These are phyloP conservation scores for Amphichorda felina DNA, from an alignment of 2,329 filamentous ascomycete species.

Conservation along the genomic window DNA sequence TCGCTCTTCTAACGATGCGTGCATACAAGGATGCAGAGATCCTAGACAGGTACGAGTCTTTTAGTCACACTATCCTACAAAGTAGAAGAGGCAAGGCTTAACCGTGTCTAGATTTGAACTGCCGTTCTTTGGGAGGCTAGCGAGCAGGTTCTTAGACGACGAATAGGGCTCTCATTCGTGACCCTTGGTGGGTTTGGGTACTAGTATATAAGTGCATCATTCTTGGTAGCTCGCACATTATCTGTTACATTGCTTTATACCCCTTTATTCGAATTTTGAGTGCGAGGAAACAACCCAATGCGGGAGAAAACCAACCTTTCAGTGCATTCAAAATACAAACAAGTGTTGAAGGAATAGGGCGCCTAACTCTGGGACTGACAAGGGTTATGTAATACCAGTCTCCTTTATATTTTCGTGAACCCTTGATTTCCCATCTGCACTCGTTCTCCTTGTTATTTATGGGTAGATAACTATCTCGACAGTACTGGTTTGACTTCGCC, in stretches of 20 bases:
- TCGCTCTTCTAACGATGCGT: constrained; percentile 62
- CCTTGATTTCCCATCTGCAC: no score
- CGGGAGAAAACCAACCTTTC: no score
- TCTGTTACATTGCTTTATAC: background rate
- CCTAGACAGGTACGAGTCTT: constrained; percentile 40
- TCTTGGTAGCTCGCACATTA: no score
- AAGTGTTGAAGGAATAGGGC: no score
- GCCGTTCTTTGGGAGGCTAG: constrained; percentile 74
- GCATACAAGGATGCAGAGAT: constrained; percentile 76
- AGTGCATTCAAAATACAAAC: no score
- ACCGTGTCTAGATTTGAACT: constrained; percentile 58
- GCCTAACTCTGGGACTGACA: no score
- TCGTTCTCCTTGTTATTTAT: no score
- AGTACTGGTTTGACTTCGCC: constrained; percentile 34
- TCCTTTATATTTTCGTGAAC: no score
- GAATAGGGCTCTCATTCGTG: constrained; percentile 31
- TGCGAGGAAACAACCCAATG: no score
- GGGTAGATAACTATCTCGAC: constrained; percentile 1
- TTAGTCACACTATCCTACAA: background rate
- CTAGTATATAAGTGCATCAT: background rate
- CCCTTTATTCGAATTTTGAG: background rate
- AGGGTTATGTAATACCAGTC: no score
- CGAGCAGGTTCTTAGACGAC: constrained; percentile 83
- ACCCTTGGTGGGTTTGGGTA: background rate
- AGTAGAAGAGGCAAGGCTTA: background rate